Base-by-base conservation (phyloP, 768 basidiomycete species). In the Amanita fuliginea region DNA sequence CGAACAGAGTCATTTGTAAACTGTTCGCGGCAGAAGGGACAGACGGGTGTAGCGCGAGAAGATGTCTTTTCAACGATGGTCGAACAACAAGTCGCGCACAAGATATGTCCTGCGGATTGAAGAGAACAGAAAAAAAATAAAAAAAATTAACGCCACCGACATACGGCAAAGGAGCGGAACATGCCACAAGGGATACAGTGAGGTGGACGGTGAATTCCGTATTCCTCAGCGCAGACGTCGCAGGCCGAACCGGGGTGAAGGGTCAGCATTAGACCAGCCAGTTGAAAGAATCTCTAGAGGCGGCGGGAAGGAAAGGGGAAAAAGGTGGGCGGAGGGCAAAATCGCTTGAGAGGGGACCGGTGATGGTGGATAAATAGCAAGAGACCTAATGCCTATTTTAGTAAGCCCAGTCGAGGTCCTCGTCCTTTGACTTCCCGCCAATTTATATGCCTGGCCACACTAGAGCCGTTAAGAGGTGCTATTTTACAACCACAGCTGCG, bases 181-280 rank as follows among this genome's bases (percentile, higher is more conserved):
- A 56, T 46, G 86, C 86, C 86, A 68, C 86, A 89, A 53, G 86
- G 82, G 62, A 89, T 87, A 46, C 78, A 85, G 64, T 88, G 82
- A 53, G 86, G 86, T 54, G 77, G 69, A 64, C 78, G 80, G 58
- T 80, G 80, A 51, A 78, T 71, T 62, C 81, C 81, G 67, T 77
- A 89, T 72, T 88, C 85, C 69, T 88, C 86, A 60, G 86, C 86
- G 73, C 86, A 89, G 62, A 89, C 86, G 75, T 89, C 86, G 81
- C 86, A 89, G 65, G 81, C 74, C 64, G 83, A 87, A 67, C 83
- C 83, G 66, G 83, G 78, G 70, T 71, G 75, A 62, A 89, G 83
- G 64, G 86, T 83, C 70, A 89, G 78, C 86, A 89, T 89, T 60
- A 62, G 66, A 64, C 65, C 67, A 62, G 68, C 68, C 67, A 65